Evolutionary conservation across 768 basidiomycete genomes (phyloP), one percentile per base, ranked within the genome.

Genomic region (Paxillus rubicundulus): DNA sequence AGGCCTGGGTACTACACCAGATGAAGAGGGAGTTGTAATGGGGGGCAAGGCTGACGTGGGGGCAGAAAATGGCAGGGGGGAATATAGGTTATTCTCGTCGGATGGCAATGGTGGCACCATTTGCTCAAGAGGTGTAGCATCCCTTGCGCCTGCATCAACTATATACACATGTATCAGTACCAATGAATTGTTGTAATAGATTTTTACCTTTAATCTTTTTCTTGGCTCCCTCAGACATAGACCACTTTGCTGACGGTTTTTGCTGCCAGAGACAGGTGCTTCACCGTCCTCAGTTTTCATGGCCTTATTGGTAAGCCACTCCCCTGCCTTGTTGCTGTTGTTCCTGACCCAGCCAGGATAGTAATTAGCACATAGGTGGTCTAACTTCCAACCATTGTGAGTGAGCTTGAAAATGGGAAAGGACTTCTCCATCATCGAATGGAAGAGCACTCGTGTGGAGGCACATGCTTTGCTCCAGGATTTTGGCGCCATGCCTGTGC

Each of bases 391-490:
- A 8, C 37, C 16, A 17, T 38, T 38, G n/a, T 17, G 6, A 18
- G 37, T 16, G 6, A 38, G 37, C 37, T 38, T 38, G n/a, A 38
- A 38, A 9, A 38, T 17, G 12, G 37, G 16, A 12, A 38, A 38
- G 4, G 10, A 4, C 32, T 33, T 33, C 17, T 21, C 3, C 12
- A 18, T 41, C 20, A 20, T 13, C 40, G 6, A 21, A 30, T 30
- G 30, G 10, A 30, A 30, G 30, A 30, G 30, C 7, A 9, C 30
- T 30, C 6, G 30, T 8, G 24, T 27, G 3, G 54, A 42, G 4
- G 51, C 2, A 2, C 7, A 49, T 2, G 43, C 44, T 41, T 56
- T 56, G 0, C 51, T 51, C 55, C 55, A 53, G 18, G 33, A 49
- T 44, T 46, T 45, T 12, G 51, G 48, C 18, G 50, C 51, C 37